phyloP scores from a whole-genome alignment of 129 eudicot genomes.

The Artemisia argyi region DNA sequence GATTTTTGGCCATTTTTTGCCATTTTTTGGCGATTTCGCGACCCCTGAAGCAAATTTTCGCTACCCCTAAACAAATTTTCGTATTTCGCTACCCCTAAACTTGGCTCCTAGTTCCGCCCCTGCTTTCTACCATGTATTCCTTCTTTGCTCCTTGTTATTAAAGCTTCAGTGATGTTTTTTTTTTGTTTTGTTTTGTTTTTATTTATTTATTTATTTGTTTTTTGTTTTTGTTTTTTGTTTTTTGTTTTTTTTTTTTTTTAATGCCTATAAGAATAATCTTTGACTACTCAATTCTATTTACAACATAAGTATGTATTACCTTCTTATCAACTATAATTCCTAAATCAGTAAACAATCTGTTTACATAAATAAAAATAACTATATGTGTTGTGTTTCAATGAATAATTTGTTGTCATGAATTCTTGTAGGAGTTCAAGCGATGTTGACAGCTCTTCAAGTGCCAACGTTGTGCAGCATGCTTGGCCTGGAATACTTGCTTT shows the following conservation, averaged over 20 bases:
- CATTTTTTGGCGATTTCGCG: too few relatives aligned
- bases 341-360: neutral
- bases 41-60: too few relatives aligned
- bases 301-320: neutral
- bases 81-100: too few relatives aligned
- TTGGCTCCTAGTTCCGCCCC: too few relatives aligned
- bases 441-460: constrained; percentile 10
- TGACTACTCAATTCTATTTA: neutral
- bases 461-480: neutral
- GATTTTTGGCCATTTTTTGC: too few relatives aligned
- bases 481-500: constrained; percentile 35
- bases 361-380: neutral
- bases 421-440: constrained; percentile 35
- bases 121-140: too few relatives aligned
- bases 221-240: too few relatives aligned
- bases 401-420: constrained; percentile 1
- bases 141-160: too few relatives aligned
- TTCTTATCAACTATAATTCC: neutral
- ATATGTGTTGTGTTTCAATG: neutral
- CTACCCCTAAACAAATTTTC: too few relatives aligned
- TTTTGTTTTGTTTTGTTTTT: too few relatives aligned
- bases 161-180: neutral
- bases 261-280: neutral
- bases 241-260: too few relatives aligned
- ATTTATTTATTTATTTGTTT: too few relatives aligned